phyloP scores from a whole-genome alignment of 495 filamentous ascomycete genomes.

The Cetradonia linearis region DNA sequence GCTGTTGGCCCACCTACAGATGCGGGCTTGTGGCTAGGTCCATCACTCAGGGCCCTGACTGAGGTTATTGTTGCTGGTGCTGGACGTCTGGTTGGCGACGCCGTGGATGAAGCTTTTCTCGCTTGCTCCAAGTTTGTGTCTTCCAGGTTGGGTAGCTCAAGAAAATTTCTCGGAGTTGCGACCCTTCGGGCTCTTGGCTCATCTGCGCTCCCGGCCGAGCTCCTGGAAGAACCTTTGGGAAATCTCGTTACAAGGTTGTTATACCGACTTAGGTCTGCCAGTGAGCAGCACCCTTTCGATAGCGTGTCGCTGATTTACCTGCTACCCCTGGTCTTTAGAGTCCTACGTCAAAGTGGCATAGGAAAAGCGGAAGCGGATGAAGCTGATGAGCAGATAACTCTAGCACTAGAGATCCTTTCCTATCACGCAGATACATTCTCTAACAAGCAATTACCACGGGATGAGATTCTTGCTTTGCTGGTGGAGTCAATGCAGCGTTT shows the following conservation, averaged over 20 bases:
- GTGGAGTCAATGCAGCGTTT: conserved; percentile 79
- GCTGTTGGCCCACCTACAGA: conserved; percentile 78
- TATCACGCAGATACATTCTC: conserved; percentile 72
- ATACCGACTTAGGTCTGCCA: conserved; percentile 79
- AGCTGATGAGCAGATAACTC: conserved; percentile 77
- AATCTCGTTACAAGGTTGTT: conserved; percentile 81
- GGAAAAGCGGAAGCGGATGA: conserved; percentile 52
- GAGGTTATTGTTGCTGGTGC: conserved; percentile 67
- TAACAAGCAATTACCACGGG: conserved; percentile 63
- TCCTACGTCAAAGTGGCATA: conserved; percentile 70
- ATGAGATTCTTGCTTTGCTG: conserved; percentile 56
- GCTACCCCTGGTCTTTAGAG: conserved; percentile 64
- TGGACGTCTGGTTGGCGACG: conserved; percentile 65
- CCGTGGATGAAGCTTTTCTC: conserved; percentile 70
- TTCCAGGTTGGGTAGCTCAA: conserved; percentile 60
- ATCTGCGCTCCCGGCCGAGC: conserved; percentile 55
- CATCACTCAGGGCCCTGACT: conserved; percentile 59
- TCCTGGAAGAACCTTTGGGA: conserved; percentile 70
- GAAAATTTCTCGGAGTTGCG: conserved; percentile 77
- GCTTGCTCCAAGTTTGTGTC: conserved; percentile 63
- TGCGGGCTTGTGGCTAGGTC: conserved; percentile 74
- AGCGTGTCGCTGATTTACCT: conserved; percentile 75
- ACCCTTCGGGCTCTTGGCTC: conserved; percentile 69
- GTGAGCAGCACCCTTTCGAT: conserved; percentile 87
- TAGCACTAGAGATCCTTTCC: conserved; percentile 81